Evolutionary conservation across 169 alveolate genomes (phyloP), one percentile per base, ranked within the genome.

Genomic region (Plasmodium coatneyi): DNA sequence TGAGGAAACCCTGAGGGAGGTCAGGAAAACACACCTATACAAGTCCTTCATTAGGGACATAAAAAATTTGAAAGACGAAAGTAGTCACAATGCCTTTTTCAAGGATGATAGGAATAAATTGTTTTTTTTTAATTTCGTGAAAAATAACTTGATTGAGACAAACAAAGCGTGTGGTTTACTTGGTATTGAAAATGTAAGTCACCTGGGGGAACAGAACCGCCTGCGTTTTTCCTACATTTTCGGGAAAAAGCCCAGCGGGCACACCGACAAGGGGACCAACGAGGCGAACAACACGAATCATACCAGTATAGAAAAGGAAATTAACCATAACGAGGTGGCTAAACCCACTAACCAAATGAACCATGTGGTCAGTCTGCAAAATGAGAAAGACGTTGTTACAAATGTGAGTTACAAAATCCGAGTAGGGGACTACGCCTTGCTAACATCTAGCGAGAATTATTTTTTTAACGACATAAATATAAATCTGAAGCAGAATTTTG

Each of bases 381-480:
- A 74, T 14, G n/a, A 76, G 2, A 32, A 22, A 2, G 84, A 84
- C 32, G 92, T 56, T 28, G 54, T 86, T 16, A 60, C 71, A 7
- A 89, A 79, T 41, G 72, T 89, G 14, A 78, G 56, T 2, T 89
- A 80, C 79, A 89, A 89, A 89, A 89, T 89, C 32, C 36, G 94
- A 16, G 94, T 89, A 4, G 94, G 94, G 4, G 94, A 89, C 46
- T 70, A 89, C 71, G 90, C 90, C 1, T 30, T 89, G 30, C n/a
- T 89, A 16, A 54, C 66, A 30, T 52, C 82, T 30, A 66, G 43
- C 66, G 90, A 89, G n/a, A 72, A 89, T 12, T 41, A 32, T 30
- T 89, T 89, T 71, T 89, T 89, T 12, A 89, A 78, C 22, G 94
- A 89, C 46, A 80, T 89, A n/a, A 89, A 78, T 19, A 89, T 89